Conservation (phyloP, 2,329 filamentous ascomycete species). For the Leptosphaerulina australis region DNA sequence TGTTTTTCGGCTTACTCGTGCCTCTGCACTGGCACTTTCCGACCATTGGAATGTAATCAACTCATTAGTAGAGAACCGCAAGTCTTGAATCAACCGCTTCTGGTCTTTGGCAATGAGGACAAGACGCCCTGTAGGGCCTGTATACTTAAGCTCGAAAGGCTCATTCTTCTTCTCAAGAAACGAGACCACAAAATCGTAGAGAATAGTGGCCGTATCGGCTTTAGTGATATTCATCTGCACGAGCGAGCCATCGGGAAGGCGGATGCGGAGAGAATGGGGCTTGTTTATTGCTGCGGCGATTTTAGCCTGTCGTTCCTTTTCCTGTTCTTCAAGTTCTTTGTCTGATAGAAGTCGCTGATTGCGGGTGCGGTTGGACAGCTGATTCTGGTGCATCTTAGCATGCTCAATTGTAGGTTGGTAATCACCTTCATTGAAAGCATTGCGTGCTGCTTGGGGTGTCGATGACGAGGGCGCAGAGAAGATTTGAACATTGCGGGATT, state of each 20-base stretch:
- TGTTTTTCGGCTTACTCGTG: constrained; percentile 61
- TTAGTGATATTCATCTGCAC: constrained; percentile 74
- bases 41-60: constrained; percentile 80
- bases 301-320: constrained; percentile 67
- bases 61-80: constrained; percentile 73
- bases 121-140: constrained; percentile 60
- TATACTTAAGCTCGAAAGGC: constrained; percentile 73
- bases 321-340: constrained; percentile 75
- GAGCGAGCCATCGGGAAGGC: constrained; percentile 85
- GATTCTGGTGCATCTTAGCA: constrained; percentile 74
- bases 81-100: constrained; percentile 70
- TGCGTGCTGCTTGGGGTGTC: constrained; percentile 76
- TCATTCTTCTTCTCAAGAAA: constrained; percentile 70
- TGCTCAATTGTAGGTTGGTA: constrained; percentile 78
- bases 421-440: constrained; percentile 71
- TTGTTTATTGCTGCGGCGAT: constrained; percentile 65
- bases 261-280: constrained; percentile 75
- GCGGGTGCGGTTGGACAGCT: constrained; percentile 65
- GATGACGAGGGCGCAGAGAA: constrained; percentile 77
- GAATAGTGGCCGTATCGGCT: constrained; percentile 68
- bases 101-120: constrained; percentile 52
- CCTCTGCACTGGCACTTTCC: constrained; percentile 62
- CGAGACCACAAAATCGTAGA: constrained; percentile 76
- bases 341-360: constrained; percentile 84
- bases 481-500: constrained; percentile 65